phyloP scores from a whole-genome alignment of 225 moss, liverwort and hornwort species.

The Physcomitrellopsis africana region DNA sequence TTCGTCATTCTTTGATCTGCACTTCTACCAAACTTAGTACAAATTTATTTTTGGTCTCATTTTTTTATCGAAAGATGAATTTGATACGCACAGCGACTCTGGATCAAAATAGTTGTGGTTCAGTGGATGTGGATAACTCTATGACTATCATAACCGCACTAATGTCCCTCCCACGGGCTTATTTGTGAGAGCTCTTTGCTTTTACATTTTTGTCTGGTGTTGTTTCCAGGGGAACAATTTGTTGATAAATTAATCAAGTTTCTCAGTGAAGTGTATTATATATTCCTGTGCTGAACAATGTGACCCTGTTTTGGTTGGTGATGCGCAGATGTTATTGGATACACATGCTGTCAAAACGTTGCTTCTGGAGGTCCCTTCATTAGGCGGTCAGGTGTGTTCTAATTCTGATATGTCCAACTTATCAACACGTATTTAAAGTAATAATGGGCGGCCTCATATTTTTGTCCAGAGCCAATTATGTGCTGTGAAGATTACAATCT shows the following conservation, averaged over 20 bases:
- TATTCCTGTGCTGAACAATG: constrained; percentile 8
- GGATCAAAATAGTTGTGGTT: constrained; percentile 14
- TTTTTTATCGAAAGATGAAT: constrained; percentile 1
- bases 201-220: neutral
- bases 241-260: neutral
- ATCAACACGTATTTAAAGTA: neutral
- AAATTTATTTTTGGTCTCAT: neutral
- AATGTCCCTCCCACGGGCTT: neutral
- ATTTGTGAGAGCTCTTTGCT: neutral
- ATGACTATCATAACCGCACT: constrained; percentile 8
- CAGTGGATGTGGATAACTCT: constrained; percentile 4
- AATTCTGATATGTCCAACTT: neutral
- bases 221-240: neutral
- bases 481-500: constrained; percentile 2
- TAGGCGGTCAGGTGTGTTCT: constrained; percentile 85
- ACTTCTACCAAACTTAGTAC: neutral
- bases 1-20: constrained; percentile 7
- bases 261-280: neutral
- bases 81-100: neutral
- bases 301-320: constrained; percentile 31
- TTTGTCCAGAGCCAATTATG: neutral
- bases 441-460: neutral
- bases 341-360: constrained; percentile 98
- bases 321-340: constrained; percentile 91
- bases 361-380: constrained; percentile 89